Evolutionary conservation across 345 rosid genomes (phyloP).

Genomic region (Brassica rapa): DNA sequence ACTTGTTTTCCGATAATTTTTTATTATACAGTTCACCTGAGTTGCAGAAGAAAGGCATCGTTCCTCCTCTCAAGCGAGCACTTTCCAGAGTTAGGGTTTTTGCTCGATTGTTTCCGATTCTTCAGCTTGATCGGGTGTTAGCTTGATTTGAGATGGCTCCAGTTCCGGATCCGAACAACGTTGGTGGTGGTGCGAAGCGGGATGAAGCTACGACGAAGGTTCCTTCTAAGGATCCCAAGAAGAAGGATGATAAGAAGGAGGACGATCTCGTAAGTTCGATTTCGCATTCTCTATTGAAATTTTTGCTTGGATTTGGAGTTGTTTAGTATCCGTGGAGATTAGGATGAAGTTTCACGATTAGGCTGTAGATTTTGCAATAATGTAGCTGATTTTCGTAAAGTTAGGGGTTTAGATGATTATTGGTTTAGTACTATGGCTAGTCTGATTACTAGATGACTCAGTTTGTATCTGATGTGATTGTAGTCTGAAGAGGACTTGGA

Average conservation of each 20-base stretch:
- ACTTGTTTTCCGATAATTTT: neutral
- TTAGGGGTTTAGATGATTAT: conserved; percentile 7
- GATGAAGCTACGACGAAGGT: conserved; percentile 61
- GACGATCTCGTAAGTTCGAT: conserved; percentile 72
- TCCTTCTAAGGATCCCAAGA: conserved; percentile 82
- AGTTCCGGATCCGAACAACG: conserved; percentile 64
- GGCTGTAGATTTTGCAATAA: conserved; percentile 4
- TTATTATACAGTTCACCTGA: neutral
- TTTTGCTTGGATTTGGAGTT: neutral
- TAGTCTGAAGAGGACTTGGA: conserved; percentile 96
- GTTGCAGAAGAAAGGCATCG: conserved; percentile 20
- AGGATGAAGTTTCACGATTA: neutral
- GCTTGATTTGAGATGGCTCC: conserved; percentile 36
- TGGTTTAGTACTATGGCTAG: neutral
- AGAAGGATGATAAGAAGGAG: conserved; percentile 88
- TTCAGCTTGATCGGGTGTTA: conserved; percentile 13
- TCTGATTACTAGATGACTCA: neutral
- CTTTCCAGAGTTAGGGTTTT: conserved; percentile 26
- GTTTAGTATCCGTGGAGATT: neutral
- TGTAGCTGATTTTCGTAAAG: neutral
- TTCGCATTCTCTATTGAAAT: neutral
- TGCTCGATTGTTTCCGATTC: conserved; percentile 11
- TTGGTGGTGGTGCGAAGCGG: conserved; percentile 46
- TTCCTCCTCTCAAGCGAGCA: conserved; percentile 17
- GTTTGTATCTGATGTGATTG: conserved; percentile 24